These are phyloP conservation scores for Ichthyophthirius multifiliis DNA, from an alignment of 169 alveolate genomes.

Conservation along the genomic window DNA sequence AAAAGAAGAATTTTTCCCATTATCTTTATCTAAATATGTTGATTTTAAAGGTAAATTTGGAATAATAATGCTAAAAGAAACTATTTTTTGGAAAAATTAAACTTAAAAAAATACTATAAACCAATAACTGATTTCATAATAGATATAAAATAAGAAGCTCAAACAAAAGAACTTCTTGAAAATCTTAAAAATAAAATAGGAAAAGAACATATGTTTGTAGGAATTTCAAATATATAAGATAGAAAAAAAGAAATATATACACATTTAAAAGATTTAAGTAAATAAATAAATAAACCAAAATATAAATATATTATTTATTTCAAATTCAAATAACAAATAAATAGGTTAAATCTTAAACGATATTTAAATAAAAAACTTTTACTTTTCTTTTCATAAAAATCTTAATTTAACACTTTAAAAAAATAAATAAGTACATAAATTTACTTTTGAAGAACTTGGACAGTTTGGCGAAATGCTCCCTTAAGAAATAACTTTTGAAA, in stretches of 20 bases:
- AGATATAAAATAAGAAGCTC: neutral
- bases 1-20: neutral
- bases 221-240: neutral
- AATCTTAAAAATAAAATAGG: neutral
- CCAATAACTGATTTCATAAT: neutral
- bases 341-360: neutral
- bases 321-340: neutral
- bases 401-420: neutral
- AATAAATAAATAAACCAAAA: neutral
- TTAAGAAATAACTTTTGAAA: neutral
- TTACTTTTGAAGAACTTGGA: neutral
- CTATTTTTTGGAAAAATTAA: neutral
- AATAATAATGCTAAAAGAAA: neutral
- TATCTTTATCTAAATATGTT: neutral
- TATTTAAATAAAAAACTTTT: neutral
- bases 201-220: neutral
- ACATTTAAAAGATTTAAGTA: constrained; percentile 1
- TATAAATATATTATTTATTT: neutral
- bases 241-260: neutral
- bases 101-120: neutral
- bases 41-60: constrained; percentile 6
- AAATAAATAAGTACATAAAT: neutral
- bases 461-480: neutral
- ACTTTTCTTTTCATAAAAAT: neutral
- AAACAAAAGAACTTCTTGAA: neutral